These are phyloP conservation scores for Calonectria ilicicola DNA, from an alignment of 2,329 filamentous ascomycete species.

Conservation along the genomic window DNA sequence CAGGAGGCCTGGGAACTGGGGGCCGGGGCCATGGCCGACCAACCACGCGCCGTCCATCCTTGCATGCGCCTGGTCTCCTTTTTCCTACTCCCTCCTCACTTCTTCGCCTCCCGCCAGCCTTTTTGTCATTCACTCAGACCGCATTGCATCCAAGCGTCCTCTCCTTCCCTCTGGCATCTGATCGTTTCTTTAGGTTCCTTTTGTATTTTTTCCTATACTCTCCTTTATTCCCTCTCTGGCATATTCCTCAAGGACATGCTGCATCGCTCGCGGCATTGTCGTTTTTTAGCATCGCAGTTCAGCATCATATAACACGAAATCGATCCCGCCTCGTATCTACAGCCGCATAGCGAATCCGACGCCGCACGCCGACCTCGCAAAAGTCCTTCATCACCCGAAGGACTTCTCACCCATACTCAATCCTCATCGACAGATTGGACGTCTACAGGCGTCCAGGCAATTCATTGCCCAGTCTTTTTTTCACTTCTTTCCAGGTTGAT, in stretches of 20 bases:
- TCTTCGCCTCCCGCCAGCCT: conserved; percentile 1
- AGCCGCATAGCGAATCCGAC: not conserved
- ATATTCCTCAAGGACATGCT: conserved; percentile 39
- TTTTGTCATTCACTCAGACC: conserved; percentile 26
- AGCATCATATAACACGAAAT: conserved; percentile 38
- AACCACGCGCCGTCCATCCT: conserved; percentile 28
- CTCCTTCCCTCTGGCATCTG: conserved; percentile 25
- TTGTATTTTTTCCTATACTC: conserved; percentile 27
- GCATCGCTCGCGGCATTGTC: conserved; percentile 42
- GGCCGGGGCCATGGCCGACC: not conserved
- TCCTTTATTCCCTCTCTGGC: conserved; percentile 22
- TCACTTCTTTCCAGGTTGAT: conserved; percentile 64
- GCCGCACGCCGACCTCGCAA: not conserved
- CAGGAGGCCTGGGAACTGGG: conserved; percentile 4
- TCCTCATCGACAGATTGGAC: conserved; percentile 40
- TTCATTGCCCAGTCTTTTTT: conserved; percentile 35
- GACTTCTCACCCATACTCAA: conserved; percentile 14
- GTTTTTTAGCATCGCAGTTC: conserved; percentile 39
- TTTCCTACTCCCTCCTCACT: conserved; percentile 21
- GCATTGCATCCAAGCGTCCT: conserved; percentile 38
- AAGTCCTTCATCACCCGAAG: not conserved
- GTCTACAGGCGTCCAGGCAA: conserved; percentile 38
- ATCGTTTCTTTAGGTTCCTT: conserved; percentile 19
- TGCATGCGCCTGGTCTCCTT: conserved; percentile 34
- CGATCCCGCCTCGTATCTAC: conserved; percentile 6